Evolutionary conservation across 2,329 filamentous ascomycete genomes (phyloP), one percentile per base, ranked within the genome.

Genomic region (Claviceps sp.): DNA sequence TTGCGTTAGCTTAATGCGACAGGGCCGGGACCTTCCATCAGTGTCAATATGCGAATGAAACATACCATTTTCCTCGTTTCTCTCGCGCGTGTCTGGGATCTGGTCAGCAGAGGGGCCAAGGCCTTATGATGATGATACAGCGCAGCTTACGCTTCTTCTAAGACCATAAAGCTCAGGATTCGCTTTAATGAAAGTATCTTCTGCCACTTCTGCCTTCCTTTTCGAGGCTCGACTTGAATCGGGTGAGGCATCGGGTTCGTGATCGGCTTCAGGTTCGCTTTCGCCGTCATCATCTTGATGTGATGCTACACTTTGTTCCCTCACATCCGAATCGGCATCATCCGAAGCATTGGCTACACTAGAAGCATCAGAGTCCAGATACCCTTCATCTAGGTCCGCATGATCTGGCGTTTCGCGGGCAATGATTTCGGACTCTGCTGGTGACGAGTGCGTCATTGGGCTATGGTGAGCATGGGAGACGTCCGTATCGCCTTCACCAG

Each of bases 91-190:
- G 75, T 76, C 77, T 81, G 58, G 50, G 34, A 46, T 43, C 44
- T 47, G 51, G 55, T 55, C 43, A 55, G 53, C 53, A 22, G 49
- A 37, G 54, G 50, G 57, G 50, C 58, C 66, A 58, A 51, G 52
- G 43, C 48, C 43, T 50, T 50, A 48, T 54, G 50, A 37, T 56
- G 53, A 56, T 56, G 58, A 57, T 50, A 1, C 10, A 54, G 61
- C 59, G 59, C 58, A 34, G 70, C 85, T 56, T 83, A 93, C 90
- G 73, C 93, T 98, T 72, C 93, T 81, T 60, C 93, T 82, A 59
- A 98, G 76, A 47, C 93, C 93, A 72, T 97, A 98, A 8, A 98
- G 75, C 70, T 95, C 89, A 45, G 93, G 93, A 62, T 98, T 95
- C 63, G 88, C 86, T 61, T 84, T 79, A 61, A 97, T 95, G 64